A percentile compares a stretch with the other conserved stretches of the same genome.
Conservation (phyloP, 345 rosid genomes). For the Xanthoceras sorbifolium region DNA sequence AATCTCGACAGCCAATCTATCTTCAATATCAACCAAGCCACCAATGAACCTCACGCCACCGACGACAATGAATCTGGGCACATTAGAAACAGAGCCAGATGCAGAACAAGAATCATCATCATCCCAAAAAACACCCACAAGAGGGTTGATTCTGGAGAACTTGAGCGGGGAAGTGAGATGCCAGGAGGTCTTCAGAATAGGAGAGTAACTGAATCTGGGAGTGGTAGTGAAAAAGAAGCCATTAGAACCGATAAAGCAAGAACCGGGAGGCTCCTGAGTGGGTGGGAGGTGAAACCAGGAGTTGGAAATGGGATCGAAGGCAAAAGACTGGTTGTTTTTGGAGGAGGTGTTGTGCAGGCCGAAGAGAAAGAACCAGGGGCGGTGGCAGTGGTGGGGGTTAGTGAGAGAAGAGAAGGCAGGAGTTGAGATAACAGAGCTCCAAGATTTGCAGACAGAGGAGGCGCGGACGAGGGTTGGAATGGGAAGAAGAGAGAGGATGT, state of each 20-base stretch:
- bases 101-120: neutral
- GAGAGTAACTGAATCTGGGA: conserved; percentile 63
- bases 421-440: conserved; percentile 53
- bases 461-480: conserved; percentile 71
- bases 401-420: conserved; percentile 34
- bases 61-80: conserved; percentile 54
- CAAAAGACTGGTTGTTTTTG: conserved; percentile 77
- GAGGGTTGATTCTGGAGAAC: conserved; percentile 63
- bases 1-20: conserved; percentile 66
- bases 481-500: conserved; percentile 71
- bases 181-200: conserved; percentile 52
- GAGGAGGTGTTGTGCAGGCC: conserved; percentile 88
- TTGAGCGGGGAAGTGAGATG: conserved; percentile 53
- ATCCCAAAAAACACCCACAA: conserved; percentile 49
- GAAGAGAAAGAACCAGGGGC: conserved; percentile 87
- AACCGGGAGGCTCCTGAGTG: conserved; percentile 12
- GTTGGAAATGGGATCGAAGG: conserved; percentile 71
- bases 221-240: conserved; percentile 77
- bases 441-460: conserved; percentile 71
- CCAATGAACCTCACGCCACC: conserved; percentile 77
- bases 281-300: conserved; percentile 74
- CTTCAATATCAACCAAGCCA: conserved; percentile 76
- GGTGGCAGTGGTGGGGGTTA: conserved; percentile 18
- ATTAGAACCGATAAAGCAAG: conserved; percentile 48
- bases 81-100: conserved; percentile 13